phyloP scores from a whole-genome alignment of 2,329 filamentous ascomycete species.

The Sporothrix humicola region DNA sequence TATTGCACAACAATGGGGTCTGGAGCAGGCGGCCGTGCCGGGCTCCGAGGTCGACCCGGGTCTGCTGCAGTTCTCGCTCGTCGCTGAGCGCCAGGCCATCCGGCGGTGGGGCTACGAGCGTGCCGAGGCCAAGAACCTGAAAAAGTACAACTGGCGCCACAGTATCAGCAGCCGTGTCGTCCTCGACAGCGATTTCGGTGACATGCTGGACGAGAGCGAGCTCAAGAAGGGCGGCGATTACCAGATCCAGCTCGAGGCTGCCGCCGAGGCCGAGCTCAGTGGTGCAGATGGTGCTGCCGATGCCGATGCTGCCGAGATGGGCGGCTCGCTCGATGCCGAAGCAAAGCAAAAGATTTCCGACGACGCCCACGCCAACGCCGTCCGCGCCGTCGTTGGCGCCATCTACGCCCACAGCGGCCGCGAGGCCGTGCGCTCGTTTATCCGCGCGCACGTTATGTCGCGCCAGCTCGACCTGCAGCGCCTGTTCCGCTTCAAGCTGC shows the following conservation, averaged over 20 bases:
- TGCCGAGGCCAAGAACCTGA: conserved; percentile 54
- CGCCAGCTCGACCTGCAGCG: conserved; percentile 75
- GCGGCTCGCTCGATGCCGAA: conserved; percentile 34
- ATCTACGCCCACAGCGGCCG: conserved; percentile 85
- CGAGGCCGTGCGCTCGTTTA: conserved; percentile 79
- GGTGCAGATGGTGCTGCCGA: conserved; percentile 21
- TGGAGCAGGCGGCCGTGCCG: conserved; percentile 84
- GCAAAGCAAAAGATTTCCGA: conserved; percentile 42
- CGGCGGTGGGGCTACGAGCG: conserved; percentile 60
- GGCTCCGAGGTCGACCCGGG: conserved; percentile 92
- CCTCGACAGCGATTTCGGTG: conserved; percentile 84
- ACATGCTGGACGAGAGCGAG: conserved; percentile 48
- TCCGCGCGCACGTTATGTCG: conserved; percentile 81
- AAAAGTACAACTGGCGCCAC: conserved; percentile 64
- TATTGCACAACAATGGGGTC: conserved; percentile 85
- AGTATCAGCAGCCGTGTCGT: conserved; percentile 79
- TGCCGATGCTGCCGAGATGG: too few relatives aligned
- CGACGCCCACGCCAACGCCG: conserved; percentile 66
- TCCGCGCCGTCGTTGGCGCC: conserved; percentile 81
- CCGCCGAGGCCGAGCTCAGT: conserved; percentile 16
- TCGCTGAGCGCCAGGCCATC: conserved; percentile 53
- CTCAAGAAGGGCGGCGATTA: conserved; percentile 35
- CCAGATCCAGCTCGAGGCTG: conserved; percentile 25
- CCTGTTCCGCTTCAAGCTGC: conserved; percentile 84
- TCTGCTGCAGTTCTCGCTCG: conserved; percentile 76